Percentiles rank a stretch among this genome's conserved stretches.
Evolutionary conservation across 2,329 filamentous ascomycete species (phyloP).

Genomic region (Talaromyces sp.): DNA sequence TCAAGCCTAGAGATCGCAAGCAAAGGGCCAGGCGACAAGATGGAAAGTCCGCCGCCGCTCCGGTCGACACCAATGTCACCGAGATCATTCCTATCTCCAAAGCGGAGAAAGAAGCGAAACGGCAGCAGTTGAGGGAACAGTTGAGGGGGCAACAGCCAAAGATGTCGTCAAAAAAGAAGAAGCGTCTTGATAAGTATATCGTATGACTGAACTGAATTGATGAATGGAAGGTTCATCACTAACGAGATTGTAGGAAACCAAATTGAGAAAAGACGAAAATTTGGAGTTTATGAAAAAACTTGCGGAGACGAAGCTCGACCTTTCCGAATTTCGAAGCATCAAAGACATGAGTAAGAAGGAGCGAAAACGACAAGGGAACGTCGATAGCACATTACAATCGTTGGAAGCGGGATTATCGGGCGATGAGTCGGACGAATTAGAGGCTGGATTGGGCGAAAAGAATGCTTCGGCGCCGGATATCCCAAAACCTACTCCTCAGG

Average conservation of each 20-base stretch:
- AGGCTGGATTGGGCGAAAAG: slow-evolving; percentile 13
- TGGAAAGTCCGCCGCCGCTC: slow-evolving; percentile 20
- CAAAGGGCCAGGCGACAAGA: slow-evolving; percentile 47
- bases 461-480: slow-evolving; percentile 28
- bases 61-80: slow-evolving; percentile 47
- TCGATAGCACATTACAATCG: slow-evolving; percentile 58
- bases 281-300: slow-evolving; percentile 79
- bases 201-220: slow-evolving; percentile 33
- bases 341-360: slow-evolving; percentile 61
- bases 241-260: slow-evolving; percentile 61
- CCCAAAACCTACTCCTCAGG: slow-evolving; percentile 53
- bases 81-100: slow-evolving; percentile 47
- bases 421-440: slow-evolving; percentile 34
- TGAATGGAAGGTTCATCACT: neutral
- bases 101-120: slow-evolving; percentile 53
- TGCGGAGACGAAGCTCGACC: slow-evolving; percentile 74
- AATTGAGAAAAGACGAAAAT: slow-evolving; percentile 92
- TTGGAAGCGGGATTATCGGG: slow-evolving; percentile 32
- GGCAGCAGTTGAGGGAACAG: slow-evolving; percentile 52
- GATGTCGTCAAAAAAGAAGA: slow-evolving; percentile 63
- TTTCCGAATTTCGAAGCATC: slow-evolving; percentile 73
- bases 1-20: slow-evolving; percentile 57
- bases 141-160: slow-evolving; percentile 53
- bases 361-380: slow-evolving; percentile 36
- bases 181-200: slow-evolving; percentile 67